These are phyloP conservation scores for Amylostereum areolatum DNA, from an alignment of 1,284 basidiomycete species.

Conservation along the genomic window DNA sequence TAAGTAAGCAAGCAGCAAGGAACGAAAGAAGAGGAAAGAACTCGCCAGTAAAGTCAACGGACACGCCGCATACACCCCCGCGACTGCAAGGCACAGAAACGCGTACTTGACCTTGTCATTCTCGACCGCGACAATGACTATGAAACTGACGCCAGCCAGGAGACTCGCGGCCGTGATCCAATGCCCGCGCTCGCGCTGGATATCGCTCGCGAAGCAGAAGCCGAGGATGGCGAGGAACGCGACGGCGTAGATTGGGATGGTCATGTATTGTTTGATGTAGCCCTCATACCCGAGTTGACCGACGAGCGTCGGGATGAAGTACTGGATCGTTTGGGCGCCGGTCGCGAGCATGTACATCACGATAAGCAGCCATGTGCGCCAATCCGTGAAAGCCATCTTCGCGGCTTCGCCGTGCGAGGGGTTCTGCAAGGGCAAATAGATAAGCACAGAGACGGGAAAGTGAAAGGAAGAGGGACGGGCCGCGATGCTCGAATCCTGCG, in stretches of 20 bases:
- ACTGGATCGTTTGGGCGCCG: slow-evolving; percentile 36
- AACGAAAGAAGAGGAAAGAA: slow-evolving; percentile 24
- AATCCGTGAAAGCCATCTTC: slow-evolving; percentile 28
- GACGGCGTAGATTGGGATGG: slow-evolving; percentile 34
- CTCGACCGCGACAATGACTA: slow-evolving; percentile 27
- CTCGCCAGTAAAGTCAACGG: slow-evolving; percentile 34
- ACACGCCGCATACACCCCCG: slow-evolving; percentile 33
- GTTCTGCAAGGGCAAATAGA: slow-evolving; percentile 5
- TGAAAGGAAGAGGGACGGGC: too few relatives aligned
- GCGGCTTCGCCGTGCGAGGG: slow-evolving; percentile 27
- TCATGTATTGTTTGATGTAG: slow-evolving; percentile 34
- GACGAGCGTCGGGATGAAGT: slow-evolving; percentile 36
- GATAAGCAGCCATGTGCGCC: slow-evolving; percentile 25
- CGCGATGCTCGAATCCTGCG: slow-evolving; percentile 7
- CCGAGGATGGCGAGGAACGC: slow-evolving; percentile 28
- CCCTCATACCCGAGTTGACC: slow-evolving; percentile 30
- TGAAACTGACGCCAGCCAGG: slow-evolving; percentile 29
- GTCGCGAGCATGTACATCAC: slow-evolving; percentile 31
- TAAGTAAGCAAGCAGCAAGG: slow-evolving; percentile 1
- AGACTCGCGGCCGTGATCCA: slow-evolving; percentile 25
- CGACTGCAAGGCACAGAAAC: slow-evolving; percentile 38
- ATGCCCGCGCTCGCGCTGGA: slow-evolving; percentile 28
- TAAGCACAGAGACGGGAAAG: background rate
- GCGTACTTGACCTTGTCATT: slow-evolving; percentile 33
- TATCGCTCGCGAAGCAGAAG: slow-evolving; percentile 27